Evolutionary conservation across 148 eudicot species (phyloP), one percentile per base, ranked within the genome.

Genomic region (Cornus controversa): DNA sequence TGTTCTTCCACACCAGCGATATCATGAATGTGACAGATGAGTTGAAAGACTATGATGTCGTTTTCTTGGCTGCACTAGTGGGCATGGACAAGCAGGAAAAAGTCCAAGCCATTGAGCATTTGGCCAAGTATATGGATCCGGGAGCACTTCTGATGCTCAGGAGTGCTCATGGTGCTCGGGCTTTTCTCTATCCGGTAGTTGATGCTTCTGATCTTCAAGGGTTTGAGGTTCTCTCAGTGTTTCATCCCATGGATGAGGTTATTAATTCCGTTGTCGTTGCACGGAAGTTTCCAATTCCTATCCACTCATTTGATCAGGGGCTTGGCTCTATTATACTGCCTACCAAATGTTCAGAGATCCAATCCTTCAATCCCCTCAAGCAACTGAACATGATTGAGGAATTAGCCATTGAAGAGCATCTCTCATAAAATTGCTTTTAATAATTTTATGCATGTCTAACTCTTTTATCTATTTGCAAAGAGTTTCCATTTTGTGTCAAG

Each of bases 161-260:
- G 77, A 93, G 98, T 71, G 99, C 98, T 47, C 99, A 93, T 36
- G 99, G 99, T 3, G 97, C 99, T 7, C 80, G 98, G 13, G 95
- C 93, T 29, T 96, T 96, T 72, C 82, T 96, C 15, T 96, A 96
- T 70, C 99, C 99, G 24, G 90, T 96, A 72, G 86, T 96, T 63
- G 95, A 91, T 13, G 88, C 90, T 6, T 75, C 80, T 22, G 92
- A 96, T 78, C 91, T 96, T 5, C 80, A 72, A 7, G 99, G 99
- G 6, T 96, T 93, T 73, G 89, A 96, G 68, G 90, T 88, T 57
- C 90, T 91, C 22, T 88, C 93, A 0, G 83, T 87, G 5, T 96
- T 79, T 64, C 99, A 96, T 81, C 99, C 99, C 0, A 86, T 84
- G 0, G 98, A 93, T 69, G 98, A 96, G 84, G 99, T 96, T 23